A percentile compares a stretch with the other conserved stretches of the same genome.
Evolutionary conservation across 768 basidiomycete genomes (phyloP).

Genomic region (Leccinum pellstonianum): DNA sequence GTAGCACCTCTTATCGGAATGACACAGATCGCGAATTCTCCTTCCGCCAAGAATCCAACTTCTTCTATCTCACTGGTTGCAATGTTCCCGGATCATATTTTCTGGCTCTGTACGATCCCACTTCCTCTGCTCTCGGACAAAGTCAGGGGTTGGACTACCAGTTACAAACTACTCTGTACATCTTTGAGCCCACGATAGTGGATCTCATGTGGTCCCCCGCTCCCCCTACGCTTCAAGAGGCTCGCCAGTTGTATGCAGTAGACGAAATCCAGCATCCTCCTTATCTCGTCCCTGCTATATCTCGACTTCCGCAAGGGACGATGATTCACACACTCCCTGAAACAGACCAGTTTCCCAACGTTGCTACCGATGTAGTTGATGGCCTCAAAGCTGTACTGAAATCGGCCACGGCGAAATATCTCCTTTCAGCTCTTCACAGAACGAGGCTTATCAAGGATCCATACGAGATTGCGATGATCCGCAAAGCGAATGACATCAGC

Average conservation of each 20-base stretch:
- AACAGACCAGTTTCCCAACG: slow-evolving; percentile 24
- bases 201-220: slow-evolving; percentile 90
- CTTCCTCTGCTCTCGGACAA: neutral
- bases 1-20: slow-evolving; percentile 60
- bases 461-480: slow-evolving; percentile 72
- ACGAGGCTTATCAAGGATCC: slow-evolving; percentile 78
- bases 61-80: slow-evolving; percentile 85
- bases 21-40: slow-evolving; percentile 83
- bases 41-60: slow-evolving; percentile 82
- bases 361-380: slow-evolving; percentile 2
- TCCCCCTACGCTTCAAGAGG: slow-evolving; percentile 65
- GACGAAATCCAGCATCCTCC: slow-evolving; percentile 54
- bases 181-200: slow-evolving; percentile 69
- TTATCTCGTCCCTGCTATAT: slow-evolving; percentile 46
- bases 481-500: slow-evolving; percentile 80
- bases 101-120: slow-evolving; percentile 55
- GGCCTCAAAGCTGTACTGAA: slow-evolving; percentile 11
- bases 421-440: slow-evolving; percentile 75
- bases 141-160: slow-evolving; percentile 38
- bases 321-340: slow-evolving; percentile 65
- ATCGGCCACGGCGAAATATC: slow-evolving; percentile 38
- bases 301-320: slow-evolving; percentile 48
- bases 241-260: slow-evolving; percentile 54
- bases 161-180: slow-evolving; percentile 63
- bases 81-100: slow-evolving; percentile 68